These are phyloP conservation scores for Xylaria nigripes DNA, from an alignment of 495 filamentous ascomycete species.

Conservation along the genomic window DNA sequence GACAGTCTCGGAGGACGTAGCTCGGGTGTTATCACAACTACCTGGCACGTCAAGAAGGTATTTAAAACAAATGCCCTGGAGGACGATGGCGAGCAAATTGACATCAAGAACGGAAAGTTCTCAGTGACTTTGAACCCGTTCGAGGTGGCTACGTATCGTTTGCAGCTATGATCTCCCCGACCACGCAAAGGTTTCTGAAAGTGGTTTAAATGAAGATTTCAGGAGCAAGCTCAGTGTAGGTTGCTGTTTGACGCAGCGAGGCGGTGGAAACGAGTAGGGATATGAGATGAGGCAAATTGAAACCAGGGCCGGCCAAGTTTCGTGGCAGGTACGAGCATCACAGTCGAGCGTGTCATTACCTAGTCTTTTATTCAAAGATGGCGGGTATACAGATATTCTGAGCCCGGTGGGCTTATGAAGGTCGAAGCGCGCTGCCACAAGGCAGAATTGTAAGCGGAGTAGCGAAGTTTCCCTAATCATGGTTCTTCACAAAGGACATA, in stretches of 20 bases:
- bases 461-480: neutral
- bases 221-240: too few species aligned
- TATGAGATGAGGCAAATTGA: too few species aligned
- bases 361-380: neutral
- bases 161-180: conserved; percentile 49
- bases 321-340: neutral
- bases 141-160: conserved; percentile 79
- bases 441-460: neutral
- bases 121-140: conserved; percentile 69
- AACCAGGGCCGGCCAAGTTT: too few species aligned
- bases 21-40: conserved; percentile 55
- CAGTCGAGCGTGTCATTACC: neutral
- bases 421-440: neutral
- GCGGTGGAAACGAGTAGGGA: too few species aligned
- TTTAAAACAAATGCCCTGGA: conserved; percentile 75
- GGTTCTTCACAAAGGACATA: neutral
- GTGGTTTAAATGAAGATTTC: neutral
- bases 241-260: too few species aligned
- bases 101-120: conserved; percentile 44
- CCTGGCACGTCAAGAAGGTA: conserved; percentile 62
- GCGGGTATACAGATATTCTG: neutral
- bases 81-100: conserved; percentile 56
- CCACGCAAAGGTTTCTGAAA: neutral
- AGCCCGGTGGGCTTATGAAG: neutral
- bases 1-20: conserved; percentile 83